phyloP scores from a whole-genome alignment of 768 basidiomycete species.

The Cystofilobasidium capitatum region DNA sequence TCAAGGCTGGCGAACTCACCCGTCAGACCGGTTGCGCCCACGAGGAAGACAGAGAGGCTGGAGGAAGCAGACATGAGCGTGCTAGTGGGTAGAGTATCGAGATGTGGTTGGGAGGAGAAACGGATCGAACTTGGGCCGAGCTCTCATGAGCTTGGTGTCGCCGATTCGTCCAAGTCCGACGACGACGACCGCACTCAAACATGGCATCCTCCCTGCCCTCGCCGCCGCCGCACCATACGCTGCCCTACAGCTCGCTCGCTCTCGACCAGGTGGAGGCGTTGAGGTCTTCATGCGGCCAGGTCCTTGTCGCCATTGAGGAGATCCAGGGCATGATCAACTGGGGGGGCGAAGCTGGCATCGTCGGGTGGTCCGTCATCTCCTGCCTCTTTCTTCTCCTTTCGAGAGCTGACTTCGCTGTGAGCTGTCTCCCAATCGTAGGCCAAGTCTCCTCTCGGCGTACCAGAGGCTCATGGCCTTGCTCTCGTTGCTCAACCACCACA shows the following conservation, averaged over 20 bases:
- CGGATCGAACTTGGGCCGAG: too few species aligned
- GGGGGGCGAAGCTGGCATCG: slow-evolving; percentile 15
- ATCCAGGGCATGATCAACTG: slow-evolving; percentile 3
- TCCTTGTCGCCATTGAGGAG: background rate
- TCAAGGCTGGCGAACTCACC: background rate
- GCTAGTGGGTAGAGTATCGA: too few species aligned
- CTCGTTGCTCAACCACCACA: slow-evolving; percentile 7
- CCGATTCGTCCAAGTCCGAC: too few species aligned
- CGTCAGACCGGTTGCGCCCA: slow-evolving; percentile 37
- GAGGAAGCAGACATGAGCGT: background rate
- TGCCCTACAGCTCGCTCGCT: background rate
- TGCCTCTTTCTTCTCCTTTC: background rate
- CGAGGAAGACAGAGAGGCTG: slow-evolving; percentile 30
- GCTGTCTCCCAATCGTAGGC: background rate
- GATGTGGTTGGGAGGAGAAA: too few species aligned
- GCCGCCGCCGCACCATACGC: slow-evolving; percentile 10
- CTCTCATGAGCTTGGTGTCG: too few species aligned
- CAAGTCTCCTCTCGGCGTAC: slow-evolving; percentile 1
- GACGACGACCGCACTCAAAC: background rate
- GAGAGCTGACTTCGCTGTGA: background rate
- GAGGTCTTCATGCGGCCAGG: slow-evolving; percentile 3
- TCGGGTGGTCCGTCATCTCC: background rate
- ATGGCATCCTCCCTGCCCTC: slow-evolving; percentile 10
- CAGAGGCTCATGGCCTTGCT: slow-evolving; percentile 8
- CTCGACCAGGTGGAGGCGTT: slow-evolving; percentile 4